Base-by-base conservation (phyloP, 2,329 filamentous ascomycete species). In the Aspergillus hortae region DNA sequence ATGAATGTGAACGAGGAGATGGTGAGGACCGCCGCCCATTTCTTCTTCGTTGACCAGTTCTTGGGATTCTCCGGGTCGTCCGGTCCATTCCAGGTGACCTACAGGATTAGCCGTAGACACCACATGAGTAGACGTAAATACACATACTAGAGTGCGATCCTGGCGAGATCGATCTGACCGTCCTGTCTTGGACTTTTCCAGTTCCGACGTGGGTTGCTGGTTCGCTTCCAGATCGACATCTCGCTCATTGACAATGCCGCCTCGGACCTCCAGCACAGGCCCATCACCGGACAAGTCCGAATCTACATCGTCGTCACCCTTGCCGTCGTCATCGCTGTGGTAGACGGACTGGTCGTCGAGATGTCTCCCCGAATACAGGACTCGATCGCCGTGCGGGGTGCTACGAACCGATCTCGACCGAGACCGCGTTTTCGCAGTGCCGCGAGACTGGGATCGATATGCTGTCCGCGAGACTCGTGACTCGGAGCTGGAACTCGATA, bases 1-100 rank as follows among this genome's bases (percentile, higher is more conserved):
- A 86, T 80, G 57, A 86, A 77, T 2, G 82, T 84, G 63, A 84
- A 84, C 46, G 74, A 70, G 0, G 82, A 78, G 27, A 85, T 72
- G 49, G 82, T 73, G 36, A 82, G 69, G 2, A 80, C 78, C 17
- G 77, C 77, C 1, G 70, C 68, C 84, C 83, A 86, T 66, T 85
- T 86, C 62, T 75, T 79, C 30, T 66, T 69, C 27, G 68, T 69
- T 0, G 73, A 54, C 83, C 84, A 87, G 66, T 84, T 83, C 51
- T 73, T 71, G 1, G 75, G 74, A 46, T 78, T 76, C 5, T 67
- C 66, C 0, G 72, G 71, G 49, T 78, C 75, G 47, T 83, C 73
- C 4, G 80, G 77, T 0, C 79, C 80, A 33, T 78, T 71, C 82
- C 83, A 79, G 9, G 61, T 68, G 6, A 75, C 67, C 73, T 76